Conservation (phyloP, 2,329 filamentous ascomycete genomes). For the Colletotrichum tamarilloi region DNA sequence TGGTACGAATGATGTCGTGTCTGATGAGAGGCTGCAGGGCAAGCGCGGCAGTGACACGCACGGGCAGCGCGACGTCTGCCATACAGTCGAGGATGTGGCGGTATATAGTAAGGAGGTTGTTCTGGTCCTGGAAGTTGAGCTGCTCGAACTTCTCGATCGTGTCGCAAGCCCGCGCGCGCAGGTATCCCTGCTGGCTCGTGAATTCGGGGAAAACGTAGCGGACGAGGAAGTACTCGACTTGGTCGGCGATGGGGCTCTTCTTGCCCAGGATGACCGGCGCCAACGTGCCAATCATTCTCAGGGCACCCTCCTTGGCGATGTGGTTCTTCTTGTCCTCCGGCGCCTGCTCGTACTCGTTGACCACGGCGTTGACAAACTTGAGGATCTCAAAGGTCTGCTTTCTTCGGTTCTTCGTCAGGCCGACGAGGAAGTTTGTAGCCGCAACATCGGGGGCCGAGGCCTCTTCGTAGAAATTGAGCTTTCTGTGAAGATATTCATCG, state of each 20-base stretch:
- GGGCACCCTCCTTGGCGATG: slow-evolving; percentile 93
- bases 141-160: slow-evolving; percentile 98
- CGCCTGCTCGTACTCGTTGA: slow-evolving; percentile 89
- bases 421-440: slow-evolving; percentile 95
- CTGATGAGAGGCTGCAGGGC: slow-evolving; percentile 95
- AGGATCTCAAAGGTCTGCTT: slow-evolving; percentile 97
- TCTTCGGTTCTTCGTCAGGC: slow-evolving; percentile 91
- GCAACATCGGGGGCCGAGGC: slow-evolving; percentile 94
- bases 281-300: slow-evolving; percentile 96
- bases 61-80: slow-evolving; percentile 92
- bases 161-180: slow-evolving; percentile 94
- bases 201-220: slow-evolving; percentile 99
- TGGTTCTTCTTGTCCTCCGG: slow-evolving; percentile 92
- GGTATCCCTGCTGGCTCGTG: slow-evolving; percentile 88
- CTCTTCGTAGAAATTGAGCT: slow-evolving; percentile 98
- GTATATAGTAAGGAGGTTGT: slow-evolving; percentile 96
- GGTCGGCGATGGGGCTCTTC: slow-evolving; percentile 97
- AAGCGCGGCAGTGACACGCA: slow-evolving; percentile 92
- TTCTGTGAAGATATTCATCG: slow-evolving; percentile 95
- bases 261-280: slow-evolving; percentile 95
- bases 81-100: slow-evolving; percentile 96
- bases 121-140: slow-evolving; percentile 94
- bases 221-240: slow-evolving; percentile 98
- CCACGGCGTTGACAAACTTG: slow-evolving; percentile 93
- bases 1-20: slow-evolving; percentile 91